Evolutionary conservation across 768 basidiomycete species (phyloP), one percentile per base, ranked within the genome.

Genomic region (Austroboletus festivus): DNA sequence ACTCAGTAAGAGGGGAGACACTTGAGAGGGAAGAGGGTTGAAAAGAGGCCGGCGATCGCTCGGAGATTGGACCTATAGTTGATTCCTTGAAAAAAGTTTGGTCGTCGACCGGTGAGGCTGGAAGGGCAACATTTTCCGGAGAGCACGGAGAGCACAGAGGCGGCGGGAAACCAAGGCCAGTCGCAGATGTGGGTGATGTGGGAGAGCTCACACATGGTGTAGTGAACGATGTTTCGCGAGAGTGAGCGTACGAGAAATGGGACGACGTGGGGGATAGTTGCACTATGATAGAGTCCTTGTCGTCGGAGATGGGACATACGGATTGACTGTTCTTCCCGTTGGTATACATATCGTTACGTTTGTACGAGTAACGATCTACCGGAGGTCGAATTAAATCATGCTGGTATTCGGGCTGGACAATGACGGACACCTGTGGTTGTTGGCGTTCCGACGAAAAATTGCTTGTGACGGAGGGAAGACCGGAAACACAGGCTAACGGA

Each of bases 361-460:
- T 52, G 42, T 61, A 57, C 3, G 49, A 8, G 24, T 47, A 52
- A 13, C 34, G 31, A 10, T 57, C 55, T 15, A 58, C 33, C 38
- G 48, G 40, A 5, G 46, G 50, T 15, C 46, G 28, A 8, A 65
- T 28, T 1, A 62, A 4, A 7, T 66, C 64, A 2, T 64, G 64
- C 0, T 68, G 67, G 9, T 42, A 47, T 8, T 66, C 64, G 8
- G 59, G 57, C 3, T 66, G 64, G 3, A 66, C 59, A 3, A 66
- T 55, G n/a, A 66, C 61, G 4, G 64, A 68, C 3, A 64, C 64
- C 31, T 56, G 61, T 0, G 66, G 57, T 2, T 57, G 55, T 26
- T 64, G 68, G 30, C 68, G 67, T 15, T 68, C 67, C 0, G 64
- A 66, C 3, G 66, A 66, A 50, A 66, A 60, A 9, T 66, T 66